Evolutionary conservation across 352 stramenopile genomes (phyloP), one percentile per base, ranked within the genome.

Genomic region (Globisporangium cederbergense): DNA sequence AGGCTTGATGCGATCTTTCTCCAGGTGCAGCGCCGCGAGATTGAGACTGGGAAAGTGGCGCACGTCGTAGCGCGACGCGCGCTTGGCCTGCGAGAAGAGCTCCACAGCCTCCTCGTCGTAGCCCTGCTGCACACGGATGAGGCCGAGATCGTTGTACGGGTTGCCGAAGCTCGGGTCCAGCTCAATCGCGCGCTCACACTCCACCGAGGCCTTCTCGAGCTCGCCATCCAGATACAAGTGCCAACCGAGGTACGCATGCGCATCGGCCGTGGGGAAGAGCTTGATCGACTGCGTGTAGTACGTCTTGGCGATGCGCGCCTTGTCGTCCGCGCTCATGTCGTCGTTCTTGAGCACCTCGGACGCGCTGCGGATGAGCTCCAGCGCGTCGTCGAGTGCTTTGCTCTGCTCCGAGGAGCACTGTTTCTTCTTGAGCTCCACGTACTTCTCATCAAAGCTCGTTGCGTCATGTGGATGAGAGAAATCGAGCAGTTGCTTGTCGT

Each of bases 251-350:
- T 79, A 91, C 9, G 81, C 81, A 40, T 84, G 80, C 1, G 79
- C 83, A 46, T 93, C 83, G 6, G 83, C 79, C 7, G 83, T 93
- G 53, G 80, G 75, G 58, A 79, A 91, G 28, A 76, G 13, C 40
- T 82, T 83, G 60, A 91, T 79, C 1, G 81, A 90, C 66, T 93
- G 77, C 6, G 68, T 53, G 32, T 89, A 93, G 62, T 89, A 91
- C 3, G 79, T 70, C 51, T 86, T 89, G 3, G 81, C 78, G 28
- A 93, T 76, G 13, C 79, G 74, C 43, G 70, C 78, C 42, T 74
- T 83, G 67, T 90, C 73, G 14, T 62, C 58, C n/a, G 71, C 72
- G 10, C 66, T 60, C 18, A 90, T 59, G 0, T 76, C 66, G 2
- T 87, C 72, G 43, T 76, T 85, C 42, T 59, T 42, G 0, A 91